phyloP scores from a whole-genome alignment of 2,329 filamentous ascomycete species.

The Pyricularia grisea region DNA sequence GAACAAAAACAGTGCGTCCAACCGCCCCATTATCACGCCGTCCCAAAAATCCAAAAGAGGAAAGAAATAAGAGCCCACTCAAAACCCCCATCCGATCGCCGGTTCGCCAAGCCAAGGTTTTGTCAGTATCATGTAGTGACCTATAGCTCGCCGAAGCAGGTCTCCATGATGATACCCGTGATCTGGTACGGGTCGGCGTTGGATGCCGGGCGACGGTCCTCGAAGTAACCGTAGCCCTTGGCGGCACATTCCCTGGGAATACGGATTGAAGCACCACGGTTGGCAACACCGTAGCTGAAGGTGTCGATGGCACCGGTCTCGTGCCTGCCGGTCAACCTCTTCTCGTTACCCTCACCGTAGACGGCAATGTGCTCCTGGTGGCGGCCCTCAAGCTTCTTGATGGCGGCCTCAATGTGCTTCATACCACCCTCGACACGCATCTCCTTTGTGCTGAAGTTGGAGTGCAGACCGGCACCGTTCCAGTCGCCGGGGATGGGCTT shows the following conservation, averaged over 20 bases:
- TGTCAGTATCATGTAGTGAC: not conserved
- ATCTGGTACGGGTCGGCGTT: constrained; percentile 59
- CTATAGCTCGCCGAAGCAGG: constrained; percentile 8
- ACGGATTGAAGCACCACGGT: constrained; percentile 90
- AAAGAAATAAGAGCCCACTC: not conserved
- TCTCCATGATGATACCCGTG: constrained; percentile 29
- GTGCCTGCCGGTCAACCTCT: constrained; percentile 84
- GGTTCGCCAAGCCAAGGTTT: not conserved
- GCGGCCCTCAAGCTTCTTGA: constrained; percentile 73
- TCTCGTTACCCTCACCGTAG: constrained; percentile 91
- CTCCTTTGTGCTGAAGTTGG: constrained; percentile 82
- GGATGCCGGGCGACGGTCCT: constrained; percentile 57
- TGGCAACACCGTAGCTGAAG: constrained; percentile 90
- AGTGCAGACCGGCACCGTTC: constrained; percentile 72
- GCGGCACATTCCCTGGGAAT: constrained; percentile 60
- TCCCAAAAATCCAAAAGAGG: not conserved
- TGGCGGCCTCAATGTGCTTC: constrained; percentile 82
- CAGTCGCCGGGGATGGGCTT: constrained; percentile 93
- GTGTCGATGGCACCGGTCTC: constrained; percentile 92
- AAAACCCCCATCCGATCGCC: not conserved
- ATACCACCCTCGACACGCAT: constrained; percentile 91
- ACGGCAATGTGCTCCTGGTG: constrained; percentile 80
- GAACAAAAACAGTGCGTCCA: not conserved
- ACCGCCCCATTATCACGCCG: not conserved
- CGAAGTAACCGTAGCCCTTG: constrained; percentile 61